A percentile compares a stretch with the other conserved stretches of the same genome.
These are phyloP conservation scores for Trichocomaceae sp. DNA, from an alignment of 2,329 filamentous ascomycete genomes.

Conservation along the genomic window DNA sequence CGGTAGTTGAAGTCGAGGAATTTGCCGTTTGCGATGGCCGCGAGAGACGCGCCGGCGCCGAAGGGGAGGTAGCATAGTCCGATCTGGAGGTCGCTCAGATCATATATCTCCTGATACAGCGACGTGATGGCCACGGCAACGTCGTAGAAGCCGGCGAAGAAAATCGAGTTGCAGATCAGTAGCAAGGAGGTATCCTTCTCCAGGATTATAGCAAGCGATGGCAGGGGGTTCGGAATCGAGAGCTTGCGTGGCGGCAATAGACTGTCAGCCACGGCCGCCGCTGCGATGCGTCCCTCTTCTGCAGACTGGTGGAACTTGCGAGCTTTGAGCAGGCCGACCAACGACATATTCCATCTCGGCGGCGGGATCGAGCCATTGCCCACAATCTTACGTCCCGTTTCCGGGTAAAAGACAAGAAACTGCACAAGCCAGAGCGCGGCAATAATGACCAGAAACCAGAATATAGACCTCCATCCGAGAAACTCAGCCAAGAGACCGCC, in stretches of 20 bases:
- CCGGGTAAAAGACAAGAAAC: conserved; percentile 32
- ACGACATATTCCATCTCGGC: conserved; percentile 32
- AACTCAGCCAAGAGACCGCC: conserved; percentile 31
- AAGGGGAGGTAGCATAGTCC: conserved; percentile 40
- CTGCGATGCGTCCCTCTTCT: conserved; percentile 8
- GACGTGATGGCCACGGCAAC: conserved; percentile 35
- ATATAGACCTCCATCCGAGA: conserved; percentile 36
- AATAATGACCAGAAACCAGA: conserved; percentile 47
- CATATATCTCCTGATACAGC: conserved; percentile 32
- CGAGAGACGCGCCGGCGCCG: conserved; percentile 35
- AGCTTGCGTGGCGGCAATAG: conserved; percentile 18
- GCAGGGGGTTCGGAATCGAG: conserved; percentile 33
- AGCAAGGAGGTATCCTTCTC: conserved; percentile 33
- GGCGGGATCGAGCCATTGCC: conserved; percentile 33
- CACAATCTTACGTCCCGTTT: conserved; percentile 34
- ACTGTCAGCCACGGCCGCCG: conserved; percentile 8
- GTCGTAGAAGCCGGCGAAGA: conserved; percentile 38
- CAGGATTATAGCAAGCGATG: conserved; percentile 28
- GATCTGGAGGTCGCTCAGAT: conserved; percentile 35
- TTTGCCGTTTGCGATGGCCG: conserved; percentile 34
- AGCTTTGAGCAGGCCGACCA: conserved; percentile 24
- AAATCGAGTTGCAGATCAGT: conserved; percentile 32
- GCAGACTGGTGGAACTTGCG: conserved; percentile 15
- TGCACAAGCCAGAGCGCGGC: conserved; percentile 32
- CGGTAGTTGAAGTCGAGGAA: conserved; percentile 41